Percentiles rank a stretch among this genome's conserved stretches.
Conservation (phyloP, 441 rosid species). For the Jatropha podagrica region DNA sequence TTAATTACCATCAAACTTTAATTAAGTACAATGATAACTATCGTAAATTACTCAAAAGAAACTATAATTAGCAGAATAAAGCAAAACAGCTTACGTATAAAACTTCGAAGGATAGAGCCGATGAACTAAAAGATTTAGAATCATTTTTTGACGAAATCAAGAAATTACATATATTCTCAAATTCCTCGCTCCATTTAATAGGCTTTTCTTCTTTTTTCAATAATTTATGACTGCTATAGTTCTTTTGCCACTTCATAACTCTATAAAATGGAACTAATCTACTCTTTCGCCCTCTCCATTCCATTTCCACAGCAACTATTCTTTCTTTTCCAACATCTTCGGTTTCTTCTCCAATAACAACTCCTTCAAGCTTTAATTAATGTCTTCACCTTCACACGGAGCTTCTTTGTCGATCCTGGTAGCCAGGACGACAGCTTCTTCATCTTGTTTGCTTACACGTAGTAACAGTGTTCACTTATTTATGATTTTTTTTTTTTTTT, state of each 20-base stretch:
- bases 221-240: conserved; percentile 21
- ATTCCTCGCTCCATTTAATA: conserved; percentile 48
- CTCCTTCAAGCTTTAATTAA: conserved; percentile 44
- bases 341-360: neutral
- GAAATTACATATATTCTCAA: conserved; percentile 36
- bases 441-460: neutral
- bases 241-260: conserved; percentile 19
- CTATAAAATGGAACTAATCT: conserved; percentile 27
- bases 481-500: neutral
- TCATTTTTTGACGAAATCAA: conserved; percentile 20
- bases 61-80: too few species aligned
- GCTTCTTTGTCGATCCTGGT: conserved; percentile 18
- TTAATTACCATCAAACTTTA: neutral
- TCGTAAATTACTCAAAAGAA: too few species aligned
- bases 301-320: conserved; percentile 29
- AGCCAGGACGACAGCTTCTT: conserved; percentile 24
- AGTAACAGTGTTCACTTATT: neutral
- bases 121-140: conserved; percentile 23
- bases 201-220: conserved; percentile 13
- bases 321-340: conserved; percentile 10
- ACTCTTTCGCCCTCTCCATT: conserved; percentile 41
- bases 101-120: conserved; percentile 38
- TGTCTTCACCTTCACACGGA: conserved; percentile 44
- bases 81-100: conserved; percentile 30
- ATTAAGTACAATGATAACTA: neutral